Evolutionary conservation across 2,329 filamentous ascomycete species (phyloP).

Genomic region (Cryphonectria japonica): DNA sequence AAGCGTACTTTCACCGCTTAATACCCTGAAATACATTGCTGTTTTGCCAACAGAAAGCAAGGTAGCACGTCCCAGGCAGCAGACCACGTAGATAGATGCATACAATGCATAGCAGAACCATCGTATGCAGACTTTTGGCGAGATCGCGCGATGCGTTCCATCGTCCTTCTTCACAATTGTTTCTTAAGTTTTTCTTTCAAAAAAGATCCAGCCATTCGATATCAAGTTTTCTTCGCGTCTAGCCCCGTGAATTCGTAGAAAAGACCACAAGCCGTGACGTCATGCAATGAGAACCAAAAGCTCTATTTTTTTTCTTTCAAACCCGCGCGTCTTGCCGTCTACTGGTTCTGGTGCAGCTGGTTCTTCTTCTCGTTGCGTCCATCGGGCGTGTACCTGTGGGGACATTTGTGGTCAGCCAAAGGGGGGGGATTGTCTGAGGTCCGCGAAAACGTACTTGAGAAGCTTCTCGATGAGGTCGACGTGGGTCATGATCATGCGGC

Average conservation of each 20-base stretch:
- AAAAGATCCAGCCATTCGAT: neutral
- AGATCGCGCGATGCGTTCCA: neutral
- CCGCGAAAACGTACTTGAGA: slow-evolving; percentile 68
- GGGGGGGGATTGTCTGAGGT: neutral
- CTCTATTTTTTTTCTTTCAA: neutral
- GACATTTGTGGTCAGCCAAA: slow-evolving; percentile 7
- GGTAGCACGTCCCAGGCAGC: neutral
- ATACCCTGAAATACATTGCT: neutral
- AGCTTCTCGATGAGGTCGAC: slow-evolving; percentile 99
- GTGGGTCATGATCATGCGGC: slow-evolving; percentile 99
- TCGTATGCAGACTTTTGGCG: neutral
- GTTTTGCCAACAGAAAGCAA: neutral
- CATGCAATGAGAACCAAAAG: slow-evolving; percentile 20
- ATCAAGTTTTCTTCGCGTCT: neutral
- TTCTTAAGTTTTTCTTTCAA: neutral
- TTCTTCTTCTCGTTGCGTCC: slow-evolving; percentile 67
- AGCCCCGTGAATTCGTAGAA: slow-evolving; percentile 8
- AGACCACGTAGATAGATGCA: neutral
- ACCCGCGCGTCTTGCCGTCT: neutral
- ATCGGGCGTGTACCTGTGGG: slow-evolving; percentile 61
- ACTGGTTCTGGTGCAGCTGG: slow-evolving; percentile 38
- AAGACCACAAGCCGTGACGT: slow-evolving; percentile 22
- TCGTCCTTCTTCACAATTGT: neutral
- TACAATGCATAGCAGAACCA: neutral
- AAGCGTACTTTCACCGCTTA: neutral